Base-by-base conservation (phyloP, 2,329 filamentous ascomycete genomes). In the Xylaria sp. region DNA sequence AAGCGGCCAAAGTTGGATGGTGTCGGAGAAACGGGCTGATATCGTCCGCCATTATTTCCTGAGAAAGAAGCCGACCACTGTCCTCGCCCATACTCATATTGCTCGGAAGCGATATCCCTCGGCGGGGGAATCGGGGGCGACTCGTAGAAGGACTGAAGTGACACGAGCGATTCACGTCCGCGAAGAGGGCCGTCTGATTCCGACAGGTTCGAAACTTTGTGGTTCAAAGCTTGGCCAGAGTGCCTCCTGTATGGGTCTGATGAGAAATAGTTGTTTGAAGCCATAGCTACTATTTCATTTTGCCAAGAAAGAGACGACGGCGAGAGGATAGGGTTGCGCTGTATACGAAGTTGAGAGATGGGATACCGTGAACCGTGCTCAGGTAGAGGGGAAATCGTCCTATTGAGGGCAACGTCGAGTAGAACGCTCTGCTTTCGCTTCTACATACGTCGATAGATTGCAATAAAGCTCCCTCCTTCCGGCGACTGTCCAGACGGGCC, bases 101-200 rank as follows among this genome's bases (percentile, higher is more conserved):
- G 72, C 44, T 73, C 67, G 17, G 63, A 56, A 3, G 66, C 33
- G 49, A 33, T 17, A 17, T 68, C 66, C 20, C 36, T 44, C 20
- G 70, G 56, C 6, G 59, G 46, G 1, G 61, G 60, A 13, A 67
- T 60, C 20, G 74, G 72, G 20, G 69, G 59, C 28, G 73, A 71
- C 20, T 72, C 75, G 68, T 74, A 73, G 28, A 72, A 68, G 15
- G 76, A 77, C 63, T 77, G 75, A 7, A 77, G 73, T 53, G 77
- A 78, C 5, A 78, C 74, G 49, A 79, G 74, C 13, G 77, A 78
- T 61, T 78, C 77, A 40, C 77, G 75, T 23, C 75, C 76, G 51
- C 68, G 73, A 36, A 76, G 59, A 48, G 67, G 65, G 17, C 69
- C 40, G 66, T 78, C 75, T 20, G 68, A 68, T 51, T 77, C 75